phyloP scores from a whole-genome alignment of 2,329 filamentous ascomycete genomes.

The Cytospora schulzeri region DNA sequence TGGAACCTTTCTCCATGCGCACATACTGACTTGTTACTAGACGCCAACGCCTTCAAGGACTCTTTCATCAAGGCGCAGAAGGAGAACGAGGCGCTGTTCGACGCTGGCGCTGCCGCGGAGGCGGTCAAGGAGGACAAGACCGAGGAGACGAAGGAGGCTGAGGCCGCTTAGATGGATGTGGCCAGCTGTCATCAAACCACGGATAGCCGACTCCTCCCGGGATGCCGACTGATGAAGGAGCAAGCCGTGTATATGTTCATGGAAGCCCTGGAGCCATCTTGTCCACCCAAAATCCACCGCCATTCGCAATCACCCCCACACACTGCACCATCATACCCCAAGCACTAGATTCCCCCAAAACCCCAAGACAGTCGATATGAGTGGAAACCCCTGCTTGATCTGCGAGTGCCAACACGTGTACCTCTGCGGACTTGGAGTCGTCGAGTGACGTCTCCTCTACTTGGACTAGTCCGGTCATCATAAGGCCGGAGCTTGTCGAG shows the following conservation, averaged over 20 bases:
- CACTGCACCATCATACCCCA: slow-evolving; percentile 18
- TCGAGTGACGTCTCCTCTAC: slow-evolving; percentile 24
- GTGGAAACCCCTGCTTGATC: slow-evolving; percentile 13
- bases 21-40: slow-evolving; percentile 50
- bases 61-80: slow-evolving; percentile 95
- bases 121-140: slow-evolving; percentile 36
- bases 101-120: slow-evolving; percentile 41
- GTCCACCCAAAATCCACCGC: slow-evolving; percentile 9
- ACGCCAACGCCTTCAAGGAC: slow-evolving; percentile 97
- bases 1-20: not conserved
- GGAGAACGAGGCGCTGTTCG: slow-evolving; percentile 89
- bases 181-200: not conserved
- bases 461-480: not conserved
- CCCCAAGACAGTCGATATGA: slow-evolving; percentile 11
- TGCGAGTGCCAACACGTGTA: slow-evolving; percentile 16
- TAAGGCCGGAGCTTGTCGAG: slow-evolving; percentile 1
- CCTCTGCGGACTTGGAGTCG: slow-evolving; percentile 10
- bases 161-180: slow-evolving; percentile 23
- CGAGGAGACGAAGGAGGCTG: slow-evolving; percentile 35
- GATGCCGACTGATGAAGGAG: slow-evolving; percentile 9
- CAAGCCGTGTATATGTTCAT: slow-evolving; percentile 3
- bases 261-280: not conserved
- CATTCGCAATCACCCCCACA: slow-evolving; percentile 17
- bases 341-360: slow-evolving; percentile 16
- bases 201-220: slow-evolving; percentile 1